Base-by-base conservation (phyloP, 495 filamentous ascomycete genomes). In the Aspergillus heteromorphus region DNA sequence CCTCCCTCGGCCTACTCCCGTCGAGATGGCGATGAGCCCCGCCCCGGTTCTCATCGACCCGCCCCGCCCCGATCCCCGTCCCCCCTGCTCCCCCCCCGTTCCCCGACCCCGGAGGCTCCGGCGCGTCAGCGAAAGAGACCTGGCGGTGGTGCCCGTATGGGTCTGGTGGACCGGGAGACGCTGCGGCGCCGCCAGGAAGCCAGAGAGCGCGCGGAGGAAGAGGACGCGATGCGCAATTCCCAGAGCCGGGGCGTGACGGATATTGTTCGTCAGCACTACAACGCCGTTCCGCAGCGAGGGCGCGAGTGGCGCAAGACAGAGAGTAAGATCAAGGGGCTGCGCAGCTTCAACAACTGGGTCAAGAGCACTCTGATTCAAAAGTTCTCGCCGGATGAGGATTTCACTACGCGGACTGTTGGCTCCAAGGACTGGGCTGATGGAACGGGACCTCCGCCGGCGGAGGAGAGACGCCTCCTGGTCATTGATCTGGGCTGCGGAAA, bases 291-390 rank as follows among this genome's bases (percentile, higher is more conserved):
- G 0, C 64, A 78, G 58, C 83, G 95, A 8, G 93, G 93, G 11
- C 84, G 91, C 16, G 89, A 96, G 55, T 98, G 93, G 93, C 84
- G 93, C 21, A 90, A 88, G 67, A 96, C 89, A 2, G 89, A 92
- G 61, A 91, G 86, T 65, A 84, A 86, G 53, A 98, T 98, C 76
- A 96, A 93, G 71, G 93, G 93, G 0, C 74, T 98, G 48, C 84
- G 93, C 17, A 88, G 85, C 60, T 96, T 95, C 76, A 98, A 98
- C 72, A 98, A 98, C 66, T 98, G 93, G 93, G 81, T 97, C 68
- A 98, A 98, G 77, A 95, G 89, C 68, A 90, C 87, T 13, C 79
- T 96, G 53, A 97, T 98, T 58, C 91, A 97, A 65, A 97, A 96
- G 65, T 97, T 96, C 70, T 89, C 89, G 2, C 91, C 89, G 0